Percentiles rank a stretch among this genome's conserved stretches.
These are phyloP conservation scores for Cyberlindnera samutprakarnensis DNA, from an alignment of 805 yeast species.

Conservation along the genomic window DNA sequence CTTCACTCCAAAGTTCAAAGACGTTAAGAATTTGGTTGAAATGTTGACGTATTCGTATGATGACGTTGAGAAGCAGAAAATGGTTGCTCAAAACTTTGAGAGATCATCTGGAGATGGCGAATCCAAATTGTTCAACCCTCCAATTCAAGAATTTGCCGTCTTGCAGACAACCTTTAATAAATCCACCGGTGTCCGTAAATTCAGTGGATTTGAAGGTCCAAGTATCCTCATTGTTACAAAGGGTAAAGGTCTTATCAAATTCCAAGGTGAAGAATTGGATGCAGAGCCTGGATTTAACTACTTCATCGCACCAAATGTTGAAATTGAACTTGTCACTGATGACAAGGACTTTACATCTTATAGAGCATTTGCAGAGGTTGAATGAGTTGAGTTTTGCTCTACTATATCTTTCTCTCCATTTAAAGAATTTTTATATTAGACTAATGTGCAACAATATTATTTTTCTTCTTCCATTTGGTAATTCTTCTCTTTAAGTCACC, in stretches of 20 bases:
- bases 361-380: slow-evolving; percentile 79
- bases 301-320: slow-evolving; percentile 75
- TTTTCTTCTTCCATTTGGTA: slow-evolving; percentile 54
- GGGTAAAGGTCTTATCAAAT: slow-evolving; percentile 61
- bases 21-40: slow-evolving; percentile 79
- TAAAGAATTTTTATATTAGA: too few species aligned
- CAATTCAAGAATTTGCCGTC: slow-evolving; percentile 95
- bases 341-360: slow-evolving; percentile 64
- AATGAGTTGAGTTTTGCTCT: too few species aligned
- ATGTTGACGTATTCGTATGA: slow-evolving; percentile 89
- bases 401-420: too few species aligned
- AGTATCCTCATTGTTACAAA: slow-evolving; percentile 78
- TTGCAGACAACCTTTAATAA: slow-evolving; percentile 63
- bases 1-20: slow-evolving; percentile 98
- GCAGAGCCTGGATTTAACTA: slow-evolving; percentile 72
- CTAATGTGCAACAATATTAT: too few species aligned
- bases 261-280: slow-evolving; percentile 32
- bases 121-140: slow-evolving; percentile 79
- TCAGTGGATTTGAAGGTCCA: slow-evolving; percentile 73
- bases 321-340: slow-evolving; percentile 49
- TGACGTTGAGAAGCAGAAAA: slow-evolving; percentile 88
- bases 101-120: slow-evolving; percentile 63
- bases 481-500: slow-evolving; percentile 76
- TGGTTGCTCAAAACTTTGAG: slow-evolving; percentile 46
- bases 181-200: slow-evolving; percentile 42